Evolutionary conservation across 2,329 filamentous ascomycete genomes (phyloP).

Genomic region (Beauveria rudraprayagi): DNA sequence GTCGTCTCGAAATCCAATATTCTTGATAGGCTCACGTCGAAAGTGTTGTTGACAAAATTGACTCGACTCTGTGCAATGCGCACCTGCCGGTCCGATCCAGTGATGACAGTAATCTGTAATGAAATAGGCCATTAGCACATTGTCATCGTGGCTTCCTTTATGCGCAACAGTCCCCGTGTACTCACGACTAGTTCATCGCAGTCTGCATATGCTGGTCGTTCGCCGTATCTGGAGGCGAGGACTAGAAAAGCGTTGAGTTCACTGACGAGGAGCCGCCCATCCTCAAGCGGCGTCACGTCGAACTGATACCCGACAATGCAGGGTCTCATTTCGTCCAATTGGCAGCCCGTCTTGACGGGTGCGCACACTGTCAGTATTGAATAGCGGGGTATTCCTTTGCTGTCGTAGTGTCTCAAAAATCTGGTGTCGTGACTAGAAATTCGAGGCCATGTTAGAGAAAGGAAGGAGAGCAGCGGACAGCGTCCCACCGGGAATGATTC

Average conservation of each 20-base stretch:
- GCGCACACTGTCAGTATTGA: neutral
- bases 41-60: neutral
- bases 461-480: neutral
- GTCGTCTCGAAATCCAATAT: neutral
- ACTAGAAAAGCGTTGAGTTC: constrained; percentile 1
- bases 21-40: neutral
- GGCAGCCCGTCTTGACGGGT: neutral
- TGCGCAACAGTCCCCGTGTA: neutral
- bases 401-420: neutral
- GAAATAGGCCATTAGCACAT: neutral
- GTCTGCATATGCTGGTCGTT: neutral
- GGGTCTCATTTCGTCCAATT: neutral
- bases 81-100: neutral
- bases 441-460: neutral
- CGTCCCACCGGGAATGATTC: neutral
- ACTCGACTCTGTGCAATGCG: neutral
- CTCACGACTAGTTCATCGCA: neutral
- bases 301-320: neutral
- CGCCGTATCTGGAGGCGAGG: neutral
- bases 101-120: neutral
- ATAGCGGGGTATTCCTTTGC: neutral
- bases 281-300: neutral
- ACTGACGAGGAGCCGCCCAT: neutral
- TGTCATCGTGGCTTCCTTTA: neutral
- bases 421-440: neutral